Evolutionary conservation across 768 basidiomycete species (phyloP).

Genomic region (Boletus tomentosulus): DNA sequence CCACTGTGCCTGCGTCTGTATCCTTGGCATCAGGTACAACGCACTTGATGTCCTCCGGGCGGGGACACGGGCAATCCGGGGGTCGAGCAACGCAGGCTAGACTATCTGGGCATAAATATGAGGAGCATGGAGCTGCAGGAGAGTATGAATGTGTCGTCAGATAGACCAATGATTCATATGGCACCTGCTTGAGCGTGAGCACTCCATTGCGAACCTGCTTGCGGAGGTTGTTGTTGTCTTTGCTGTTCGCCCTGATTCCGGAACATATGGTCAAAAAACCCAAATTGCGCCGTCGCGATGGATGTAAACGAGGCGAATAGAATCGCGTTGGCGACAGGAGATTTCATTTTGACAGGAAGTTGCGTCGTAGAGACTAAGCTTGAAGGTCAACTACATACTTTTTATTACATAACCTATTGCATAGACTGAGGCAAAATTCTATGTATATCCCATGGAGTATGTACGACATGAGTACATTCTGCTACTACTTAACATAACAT

Average conservation of each 20-base stretch:
- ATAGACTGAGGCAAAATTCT: not conserved
- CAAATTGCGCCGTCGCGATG: slow-evolving; percentile 60
- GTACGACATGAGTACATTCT: no score
- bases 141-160: not conserved
- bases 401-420: not conserved
- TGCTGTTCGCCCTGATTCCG: slow-evolving; percentile 49
- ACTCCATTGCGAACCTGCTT: slow-evolving; percentile 58
- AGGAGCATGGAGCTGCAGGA: slow-evolving; percentile 61
- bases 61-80: slow-evolving; percentile 74
- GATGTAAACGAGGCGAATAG: slow-evolving; percentile 25
- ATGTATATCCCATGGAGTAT: no score
- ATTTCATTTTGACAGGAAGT: slow-evolving; percentile 12
- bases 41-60: slow-evolving; percentile 74
- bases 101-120: slow-evolving; percentile 73
- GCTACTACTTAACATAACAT: slow-evolving; percentile 23
- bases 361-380: not conserved
- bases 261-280: slow-evolving; percentile 79
- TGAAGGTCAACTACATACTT: not conserved
- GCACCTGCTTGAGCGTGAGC: slow-evolving; percentile 62
- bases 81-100: slow-evolving; percentile 54
- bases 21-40: slow-evolving; percentile 58
- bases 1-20: slow-evolving; percentile 51
- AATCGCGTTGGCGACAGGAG: slow-evolving; percentile 1
- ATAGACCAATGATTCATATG: slow-evolving; percentile 14
- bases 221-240: slow-evolving; percentile 41